Conservation (phyloP, 2,329 filamentous ascomycete genomes). For the Penicillium corylophilum region DNA sequence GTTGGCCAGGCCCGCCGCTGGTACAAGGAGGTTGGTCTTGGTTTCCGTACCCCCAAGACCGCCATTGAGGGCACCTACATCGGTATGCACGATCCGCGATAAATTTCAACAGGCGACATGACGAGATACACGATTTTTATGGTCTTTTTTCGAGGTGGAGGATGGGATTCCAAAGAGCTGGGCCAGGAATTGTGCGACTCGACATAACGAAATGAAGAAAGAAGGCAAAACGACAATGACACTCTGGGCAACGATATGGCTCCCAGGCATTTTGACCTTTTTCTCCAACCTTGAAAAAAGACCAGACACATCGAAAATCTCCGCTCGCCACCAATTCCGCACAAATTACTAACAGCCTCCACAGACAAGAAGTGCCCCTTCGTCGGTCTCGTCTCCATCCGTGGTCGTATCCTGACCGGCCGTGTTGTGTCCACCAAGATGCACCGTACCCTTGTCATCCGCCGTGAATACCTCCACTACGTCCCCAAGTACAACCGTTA, state of each 20-base stretch:
- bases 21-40: conserved; percentile 99
- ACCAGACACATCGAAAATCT: conserved; percentile 12
- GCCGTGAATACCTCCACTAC: conserved; percentile 99
- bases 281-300: conserved; percentile 9
- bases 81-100: conserved; percentile 65
- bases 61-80: conserved; percentile 99
- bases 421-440: conserved; percentile 99
- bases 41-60: conserved; percentile 97
- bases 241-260: background rate
- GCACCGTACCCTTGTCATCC: conserved; percentile 99
- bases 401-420: conserved; percentile 99
- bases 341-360: conserved; percentile 27
- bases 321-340: background rate
- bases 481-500: conserved; percentile 99
- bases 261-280: background rate
- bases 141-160: conserved; percentile 17
- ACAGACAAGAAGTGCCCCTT: conserved; percentile 99
- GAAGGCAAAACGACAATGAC: background rate
- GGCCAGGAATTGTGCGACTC: background rate
- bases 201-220: background rate
- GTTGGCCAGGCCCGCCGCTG: conserved; percentile 93
- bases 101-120: conserved; percentile 19
- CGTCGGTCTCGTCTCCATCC: conserved; percentile 98
- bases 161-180: conserved; percentile 1
- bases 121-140: conserved; percentile 18